Conservation (phyloP, 352 stramenopile genomes). For the Phytophthora podocarpi region DNA sequence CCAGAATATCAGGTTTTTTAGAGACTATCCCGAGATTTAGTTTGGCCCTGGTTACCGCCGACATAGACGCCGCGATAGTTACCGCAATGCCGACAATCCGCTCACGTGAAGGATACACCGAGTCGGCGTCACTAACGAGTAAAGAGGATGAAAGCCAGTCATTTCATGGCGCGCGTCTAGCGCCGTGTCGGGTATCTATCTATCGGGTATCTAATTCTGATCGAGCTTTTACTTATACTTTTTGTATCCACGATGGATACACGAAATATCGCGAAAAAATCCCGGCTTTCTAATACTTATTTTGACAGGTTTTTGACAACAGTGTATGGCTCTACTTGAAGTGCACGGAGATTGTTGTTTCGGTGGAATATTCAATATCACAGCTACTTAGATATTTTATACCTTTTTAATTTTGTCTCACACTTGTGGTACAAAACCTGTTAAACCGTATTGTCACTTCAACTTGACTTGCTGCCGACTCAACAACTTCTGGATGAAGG, state of each 20-base stretch:
- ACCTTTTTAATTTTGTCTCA: no score
- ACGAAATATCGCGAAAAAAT: conserved; percentile 1
- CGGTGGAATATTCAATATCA: background rate
- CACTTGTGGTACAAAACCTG: no score
- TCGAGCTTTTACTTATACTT: background rate
- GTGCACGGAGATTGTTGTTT: background rate
- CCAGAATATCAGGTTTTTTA: conserved; percentile 13
- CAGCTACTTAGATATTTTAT: no score
- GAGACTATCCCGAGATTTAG: no score
- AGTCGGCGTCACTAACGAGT: no score
- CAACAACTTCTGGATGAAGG: no score
- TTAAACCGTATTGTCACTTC: background rate
- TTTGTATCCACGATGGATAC: no score
- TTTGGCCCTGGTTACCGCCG: conserved; percentile 12
- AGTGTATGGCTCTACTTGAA: background rate
- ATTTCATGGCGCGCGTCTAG: conserved; percentile 4
- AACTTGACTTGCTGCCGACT: no score
- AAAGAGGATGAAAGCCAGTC: background rate
- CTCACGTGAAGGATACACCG: background rate
- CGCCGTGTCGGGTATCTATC: no score
- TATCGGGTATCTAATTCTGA: no score
- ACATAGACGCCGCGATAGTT: conserved; percentile 21
- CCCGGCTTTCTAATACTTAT: conserved; percentile 2
- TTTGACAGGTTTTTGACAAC: background rate
- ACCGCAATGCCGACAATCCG: background rate